Conservation (phyloP, 2,329 filamentous ascomycete species). For the Penicillium vulpinum region DNA sequence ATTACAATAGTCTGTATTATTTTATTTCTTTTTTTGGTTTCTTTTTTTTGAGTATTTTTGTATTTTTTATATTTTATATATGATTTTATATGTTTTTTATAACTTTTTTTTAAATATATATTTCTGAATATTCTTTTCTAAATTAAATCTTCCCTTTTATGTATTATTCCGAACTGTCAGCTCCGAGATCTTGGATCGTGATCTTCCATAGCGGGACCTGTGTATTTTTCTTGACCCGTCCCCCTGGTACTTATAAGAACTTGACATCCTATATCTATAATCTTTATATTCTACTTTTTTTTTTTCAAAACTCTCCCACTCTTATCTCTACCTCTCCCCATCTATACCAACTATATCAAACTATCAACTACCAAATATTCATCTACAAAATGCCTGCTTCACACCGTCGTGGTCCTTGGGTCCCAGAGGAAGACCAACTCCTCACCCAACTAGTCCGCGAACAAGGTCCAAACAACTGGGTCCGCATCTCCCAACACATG, state of each 20-base stretch:
- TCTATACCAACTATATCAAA: background rate
- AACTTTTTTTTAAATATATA: too few species aligned
- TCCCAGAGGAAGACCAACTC: conserved; percentile 70
- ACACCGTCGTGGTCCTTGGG: conserved; percentile 80
- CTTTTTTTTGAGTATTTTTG: too few species aligned
- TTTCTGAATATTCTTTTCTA: background rate
- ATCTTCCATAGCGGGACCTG: conserved; percentile 41
- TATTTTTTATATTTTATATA: conserved; percentile 1
- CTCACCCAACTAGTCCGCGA: conserved; percentile 69
- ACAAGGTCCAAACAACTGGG: conserved; percentile 84
- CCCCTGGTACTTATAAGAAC: conserved; percentile 31
- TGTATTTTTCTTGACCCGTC: conserved; percentile 33
- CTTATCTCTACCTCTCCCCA: background rate
- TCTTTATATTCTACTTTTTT: background rate
- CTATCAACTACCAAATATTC: background rate
- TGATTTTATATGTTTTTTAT: too few species aligned
- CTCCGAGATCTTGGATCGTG: conserved; percentile 44
- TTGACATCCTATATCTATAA: conserved; percentile 2
- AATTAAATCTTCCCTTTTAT: conserved; percentile 6
- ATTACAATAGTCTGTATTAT: conserved; percentile 12
- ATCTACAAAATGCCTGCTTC: conserved; percentile 44
- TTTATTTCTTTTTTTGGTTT: too few species aligned
- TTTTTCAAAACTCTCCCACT: background rate
- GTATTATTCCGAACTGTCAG: conserved; percentile 37
- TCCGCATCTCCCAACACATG: conserved; percentile 75